Evolutionary conservation across 768 basidiomycete genomes (phyloP), one percentile per base, ranked within the genome.

Genomic region (Amanita muscaria): DNA sequence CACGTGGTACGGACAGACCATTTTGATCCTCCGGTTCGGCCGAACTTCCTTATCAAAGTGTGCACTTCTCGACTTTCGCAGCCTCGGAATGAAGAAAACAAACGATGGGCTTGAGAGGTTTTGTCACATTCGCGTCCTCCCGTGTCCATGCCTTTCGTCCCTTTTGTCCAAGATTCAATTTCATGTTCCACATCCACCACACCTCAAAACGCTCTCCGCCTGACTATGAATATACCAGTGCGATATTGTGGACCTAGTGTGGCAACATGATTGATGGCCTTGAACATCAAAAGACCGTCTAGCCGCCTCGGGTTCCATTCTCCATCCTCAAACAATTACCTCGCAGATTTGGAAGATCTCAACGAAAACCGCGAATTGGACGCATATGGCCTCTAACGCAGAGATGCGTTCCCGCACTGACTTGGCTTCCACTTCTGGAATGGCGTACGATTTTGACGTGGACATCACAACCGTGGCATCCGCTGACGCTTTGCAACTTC

Each of bases 271-370:
- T 40, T 27, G 29, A 35, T 16, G 44, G 19, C 16, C 5, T 38
- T 24, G 54, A 55, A 36, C 27, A 33, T 6, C 53, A 56, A 36
- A 51, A 70, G 73, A 24, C 72, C 74, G 40, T 61, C 64, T 22
- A 79, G 71, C 50, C 72, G 71, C 35, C 63, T 76, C 6, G 70
- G 70, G 37, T 74, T 74, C 51, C 68, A 67, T 55, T 53, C 42
- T 34, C 38, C 59, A 51, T 48, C 52, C 53, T 47, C 53, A 40
- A 53, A 50, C 19, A n/a, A 14, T 18, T 36, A 37, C 40, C 4
- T 24, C 19, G 30, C 30, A 14, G 47, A 40, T 12, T 16, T 24
- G 2, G 43, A 44, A 35, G 43, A 44, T 36, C 43, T 27, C 33
- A 27, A 27, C 43, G 43, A 36, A 23, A 24, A 35, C 23, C 10